Base-by-base conservation (phyloP, 2,329 filamentous ascomycete species). In the Trichoderma sp. region DNA sequence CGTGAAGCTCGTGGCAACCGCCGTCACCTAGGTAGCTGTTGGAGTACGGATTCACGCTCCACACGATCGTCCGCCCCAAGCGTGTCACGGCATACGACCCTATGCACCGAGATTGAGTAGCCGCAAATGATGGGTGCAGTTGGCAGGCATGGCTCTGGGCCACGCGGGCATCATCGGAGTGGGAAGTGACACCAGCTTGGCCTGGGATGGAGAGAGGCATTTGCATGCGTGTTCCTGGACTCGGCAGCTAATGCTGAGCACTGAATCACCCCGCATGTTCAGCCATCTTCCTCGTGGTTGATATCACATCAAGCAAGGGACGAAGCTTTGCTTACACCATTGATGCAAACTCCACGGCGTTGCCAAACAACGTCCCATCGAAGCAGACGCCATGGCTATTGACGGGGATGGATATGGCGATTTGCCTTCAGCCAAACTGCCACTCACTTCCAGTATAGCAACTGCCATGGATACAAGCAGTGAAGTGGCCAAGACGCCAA, bases 151-250 rank as follows among this genome's bases (percentile, higher is more conserved):
- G 34, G 58, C 48, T 34, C 48, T n/a, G 26, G 30, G 26, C 21
- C 21, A 48, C 47, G 58, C 58, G 48, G 48, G 47, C 48, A 54
- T 52, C 58, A 39, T 52, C 58, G 58, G 58, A 62, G 19, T 15
- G 58, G 34, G 21, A 60, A 51, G 34, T 60, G 57, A 34, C 30
- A 50, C 17, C 58, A 50, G 21, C 10, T 39, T 14, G 3, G 34
- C 21, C 43, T 17, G 41, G 28, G 47, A 19, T 43, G 45, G 26
- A 34, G 24, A 61, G 47, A 61, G 47, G 39, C 14, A 44, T 43
- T 52, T 62, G 58, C 58, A 24, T 54, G 48, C 44, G 48, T 54
- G 44, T 5, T 26, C 41, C 34, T 30, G 48, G 50, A 24, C 48
- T 51, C 7, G 26, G 58, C 15, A 41, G 26, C 34, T 26, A 44